phyloP scores from a whole-genome alignment of 176 grass and related monocot genomes.

The Lolium rigidum region DNA sequence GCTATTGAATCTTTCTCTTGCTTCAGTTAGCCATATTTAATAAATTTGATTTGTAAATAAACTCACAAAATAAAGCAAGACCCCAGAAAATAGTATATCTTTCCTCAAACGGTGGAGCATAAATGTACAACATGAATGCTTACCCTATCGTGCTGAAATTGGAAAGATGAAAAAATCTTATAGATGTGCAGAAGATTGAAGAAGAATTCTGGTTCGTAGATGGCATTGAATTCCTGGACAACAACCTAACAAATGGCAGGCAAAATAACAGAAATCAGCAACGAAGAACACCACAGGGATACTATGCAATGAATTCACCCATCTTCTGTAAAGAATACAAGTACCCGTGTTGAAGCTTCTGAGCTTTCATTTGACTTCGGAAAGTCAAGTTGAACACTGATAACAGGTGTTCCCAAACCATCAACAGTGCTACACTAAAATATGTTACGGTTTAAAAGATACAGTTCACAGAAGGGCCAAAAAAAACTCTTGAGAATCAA shows the following conservation, averaged over 20 bases:
- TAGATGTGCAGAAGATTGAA: slow-evolving; percentile 59
- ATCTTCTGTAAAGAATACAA: slow-evolving; percentile 39
- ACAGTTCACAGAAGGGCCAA: slow-evolving; percentile 37
- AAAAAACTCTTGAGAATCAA: slow-evolving; percentile 31
- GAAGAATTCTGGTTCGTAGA: slow-evolving; percentile 76
- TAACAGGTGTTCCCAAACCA: slow-evolving; percentile 47
- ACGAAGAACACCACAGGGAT: slow-evolving; percentile 34
- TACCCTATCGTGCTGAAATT: slow-evolving; percentile 92
- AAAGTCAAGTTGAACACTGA: slow-evolving; percentile 76
- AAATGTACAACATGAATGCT: slow-evolving; percentile 33
- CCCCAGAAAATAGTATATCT: slow-evolving; percentile 9
- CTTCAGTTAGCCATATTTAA: slow-evolving; percentile 32
- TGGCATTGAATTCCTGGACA: slow-evolving; percentile 65
- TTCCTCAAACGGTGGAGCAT: slow-evolving; percentile 8
- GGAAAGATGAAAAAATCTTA: slow-evolving; percentile 59
- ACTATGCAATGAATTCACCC: slow-evolving; percentile 43
- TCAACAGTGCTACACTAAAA: slow-evolving; percentile 61
- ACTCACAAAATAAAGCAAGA: slow-evolving; percentile 27
- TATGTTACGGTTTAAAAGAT: slow-evolving; percentile 45
- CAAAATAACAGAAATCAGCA: slow-evolving; percentile 29
- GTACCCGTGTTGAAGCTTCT: slow-evolving; percentile 73
- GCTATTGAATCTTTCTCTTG: slow-evolving; percentile 35
- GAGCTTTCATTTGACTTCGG: slow-evolving; percentile 58
- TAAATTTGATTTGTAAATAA: slow-evolving; percentile 6
- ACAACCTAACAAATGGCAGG: slow-evolving; percentile 61